Evolutionary conservation across 1,284 basidiomycete species (phyloP).

Genomic region (Sanghuangporus baumii): DNA sequence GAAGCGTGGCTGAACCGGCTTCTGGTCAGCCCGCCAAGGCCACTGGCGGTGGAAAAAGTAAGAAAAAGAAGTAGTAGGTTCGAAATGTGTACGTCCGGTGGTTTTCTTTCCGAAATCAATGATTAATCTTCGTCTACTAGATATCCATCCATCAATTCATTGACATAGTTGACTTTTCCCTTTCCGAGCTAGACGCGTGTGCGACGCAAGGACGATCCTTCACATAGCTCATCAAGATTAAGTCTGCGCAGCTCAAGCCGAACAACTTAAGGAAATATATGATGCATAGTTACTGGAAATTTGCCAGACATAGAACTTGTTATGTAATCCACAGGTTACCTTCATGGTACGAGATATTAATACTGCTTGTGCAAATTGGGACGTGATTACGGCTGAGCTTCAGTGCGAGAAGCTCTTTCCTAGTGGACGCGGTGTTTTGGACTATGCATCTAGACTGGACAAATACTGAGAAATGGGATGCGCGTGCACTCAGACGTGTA

Average conservation of each 20-base stretch:
- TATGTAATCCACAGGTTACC: background rate
- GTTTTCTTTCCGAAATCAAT: constrained; percentile 16
- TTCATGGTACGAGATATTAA: background rate
- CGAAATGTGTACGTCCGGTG: constrained; percentile 15
- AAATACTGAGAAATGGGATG: background rate
- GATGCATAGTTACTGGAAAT: background rate
- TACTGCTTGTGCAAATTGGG: background rate
- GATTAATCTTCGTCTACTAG: background rate
- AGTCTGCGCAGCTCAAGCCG: background rate
- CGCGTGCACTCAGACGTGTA: background rate
- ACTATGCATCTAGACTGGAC: background rate
- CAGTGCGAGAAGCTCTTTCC: background rate
- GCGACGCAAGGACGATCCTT: background rate
- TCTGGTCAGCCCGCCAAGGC: constrained; percentile 28
- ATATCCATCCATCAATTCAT: background rate
- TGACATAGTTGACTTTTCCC: background rate
- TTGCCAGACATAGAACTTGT: background rate
- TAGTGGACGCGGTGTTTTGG: background rate
- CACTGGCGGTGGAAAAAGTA: constrained; percentile 43
- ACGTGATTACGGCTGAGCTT: background rate
- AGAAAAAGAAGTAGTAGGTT: constrained; percentile 36
- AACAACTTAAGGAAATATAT: background rate
- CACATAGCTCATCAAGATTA: background rate
- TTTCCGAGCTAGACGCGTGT: background rate
- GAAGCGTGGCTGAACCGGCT: constrained; percentile 40